Evolutionary conservation across 73 alveolate genomes (phyloP), one percentile per base, ranked within the genome.

Genomic region (Symbiodinium natans): DNA sequence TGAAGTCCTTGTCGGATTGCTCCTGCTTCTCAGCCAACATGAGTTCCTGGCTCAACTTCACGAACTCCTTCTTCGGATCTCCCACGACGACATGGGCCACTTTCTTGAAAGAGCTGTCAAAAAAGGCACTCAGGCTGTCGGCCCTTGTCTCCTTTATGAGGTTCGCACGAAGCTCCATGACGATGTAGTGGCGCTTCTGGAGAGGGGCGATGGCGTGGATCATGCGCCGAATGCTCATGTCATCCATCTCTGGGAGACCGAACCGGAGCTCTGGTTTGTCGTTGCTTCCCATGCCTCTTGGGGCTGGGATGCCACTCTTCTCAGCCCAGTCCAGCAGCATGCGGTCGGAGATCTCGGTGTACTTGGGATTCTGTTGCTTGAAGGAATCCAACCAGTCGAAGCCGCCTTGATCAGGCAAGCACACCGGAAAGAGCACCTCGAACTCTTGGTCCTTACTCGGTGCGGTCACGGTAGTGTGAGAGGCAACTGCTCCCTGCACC

Each of bases 241-340:
- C 84, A 17, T 90, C 97, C 97, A 90, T 90, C 41, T 90, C 97
- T 3, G 77, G 54, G 56, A 90, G 34, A 80, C 97, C 97, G 56
- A 90, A 90, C 27, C 77, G 33, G 33, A 71, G 34, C 39, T 90
- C 97, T 31, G 97, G 97, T 89, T 90, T 90, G 54, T 90, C 97
- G 43, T 88, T 86, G 83, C 74, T 86, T 83, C 56, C 74, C 41
- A 7, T 11, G 33, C 42, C 74, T 43, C 40, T 68, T 36, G 87
- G 46, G 15, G 75, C 34, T 6, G 41, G 3, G 36, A 89, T 68
- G 42, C 95, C 95, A 33, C 88, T 90, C 97, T 90, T 90, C 80
- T 90, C 97, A 33, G 97, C 97, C 97, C 97, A 90, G 56, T 90
- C 97, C 29, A 73, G 29, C 46, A 90, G 77, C 95, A 89, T 89